phyloP scores from a whole-genome alignment of 2,329 filamentous ascomycete genomes.

The Niveomyces coronatus region DNA sequence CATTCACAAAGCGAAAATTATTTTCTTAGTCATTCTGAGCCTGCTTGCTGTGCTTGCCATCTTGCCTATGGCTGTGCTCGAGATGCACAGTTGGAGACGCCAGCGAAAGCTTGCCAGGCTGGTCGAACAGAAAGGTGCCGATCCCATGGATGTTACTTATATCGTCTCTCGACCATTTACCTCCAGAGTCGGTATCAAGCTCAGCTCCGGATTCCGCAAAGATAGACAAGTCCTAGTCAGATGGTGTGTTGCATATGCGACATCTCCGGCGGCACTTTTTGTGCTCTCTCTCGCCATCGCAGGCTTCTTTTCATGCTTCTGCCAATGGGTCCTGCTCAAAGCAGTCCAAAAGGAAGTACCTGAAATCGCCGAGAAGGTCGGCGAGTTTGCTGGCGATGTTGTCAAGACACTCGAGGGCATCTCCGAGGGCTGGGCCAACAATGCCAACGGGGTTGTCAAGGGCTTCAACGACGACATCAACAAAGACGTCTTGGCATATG shows the following conservation, averaged over 20 bases:
- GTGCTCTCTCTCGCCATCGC: slow-evolving; percentile 73
- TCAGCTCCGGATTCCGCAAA: slow-evolving; percentile 54
- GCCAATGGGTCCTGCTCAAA: slow-evolving; percentile 69
- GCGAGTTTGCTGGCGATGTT: slow-evolving; percentile 69
- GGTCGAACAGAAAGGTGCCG: slow-evolving; percentile 55
- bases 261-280: slow-evolving; percentile 74
- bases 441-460: slow-evolving; percentile 62
- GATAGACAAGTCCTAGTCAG: slow-evolving; percentile 62
- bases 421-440: slow-evolving; percentile 64
- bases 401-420: slow-evolving; percentile 61
- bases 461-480: slow-evolving; percentile 72
- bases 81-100: slow-evolving; percentile 65
- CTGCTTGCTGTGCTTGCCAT: slow-evolving; percentile 63
- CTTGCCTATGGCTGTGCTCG: slow-evolving; percentile 68
- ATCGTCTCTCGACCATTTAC: slow-evolving; percentile 75
- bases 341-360: slow-evolving; percentile 68
- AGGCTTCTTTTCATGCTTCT: slow-evolving; percentile 72
- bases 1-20: slow-evolving; percentile 57
- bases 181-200: slow-evolving; percentile 58
- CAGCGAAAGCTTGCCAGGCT: slow-evolving; percentile 61
- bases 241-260: slow-evolving; percentile 83
- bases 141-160: slow-evolving; percentile 82
- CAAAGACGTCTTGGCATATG: slow-evolving; percentile 74
- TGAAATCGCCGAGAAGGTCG: slow-evolving; percentile 61
- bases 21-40: slow-evolving; percentile 66